These are phyloP conservation scores for Mycena olivaceomarginata DNA, from an alignment of 768 basidiomycete genomes.

Conservation along the genomic window DNA sequence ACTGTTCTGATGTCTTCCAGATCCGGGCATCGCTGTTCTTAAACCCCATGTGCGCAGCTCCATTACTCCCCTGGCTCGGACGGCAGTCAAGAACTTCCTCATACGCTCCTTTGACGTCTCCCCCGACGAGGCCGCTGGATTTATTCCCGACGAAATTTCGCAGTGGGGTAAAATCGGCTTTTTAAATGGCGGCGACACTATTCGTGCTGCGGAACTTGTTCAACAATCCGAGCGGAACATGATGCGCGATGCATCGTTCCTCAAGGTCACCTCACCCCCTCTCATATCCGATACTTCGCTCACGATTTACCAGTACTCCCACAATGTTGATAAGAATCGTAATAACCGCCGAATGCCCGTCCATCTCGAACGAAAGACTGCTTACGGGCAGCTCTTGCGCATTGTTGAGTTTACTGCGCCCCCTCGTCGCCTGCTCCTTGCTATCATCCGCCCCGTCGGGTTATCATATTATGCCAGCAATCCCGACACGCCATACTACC, in stretches of 20 bases:
- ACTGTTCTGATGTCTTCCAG: not conserved
- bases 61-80: not conserved
- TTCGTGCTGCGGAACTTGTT: conserved; percentile 21
- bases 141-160: not conserved
- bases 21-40: conserved; percentile 21
- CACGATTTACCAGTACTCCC: conserved; percentile 22
- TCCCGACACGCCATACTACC: conserved; percentile 15
- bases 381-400: conserved; percentile 31
- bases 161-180: conserved; percentile 33
- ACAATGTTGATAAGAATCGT: conserved; percentile 26
- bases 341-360: conserved; percentile 9
- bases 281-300: not conserved
- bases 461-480: conserved; percentile 2
- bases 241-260: conserved; percentile 24
- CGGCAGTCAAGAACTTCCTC: conserved; percentile 6
- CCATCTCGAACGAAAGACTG: conserved; percentile 19
- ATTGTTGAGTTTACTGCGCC: conserved; percentile 17
- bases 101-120: conserved; percentile 13
- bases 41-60: conserved; percentile 9
- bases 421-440: conserved; percentile 15
- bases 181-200: conserved; percentile 30
- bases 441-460: conserved; percentile 23
- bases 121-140: not conserved
- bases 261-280: conserved; percentile 20
- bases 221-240: conserved; percentile 3